Conservation (phyloP, 106 monocot genomes). For the Acanthochlamys bracteata region DNA sequence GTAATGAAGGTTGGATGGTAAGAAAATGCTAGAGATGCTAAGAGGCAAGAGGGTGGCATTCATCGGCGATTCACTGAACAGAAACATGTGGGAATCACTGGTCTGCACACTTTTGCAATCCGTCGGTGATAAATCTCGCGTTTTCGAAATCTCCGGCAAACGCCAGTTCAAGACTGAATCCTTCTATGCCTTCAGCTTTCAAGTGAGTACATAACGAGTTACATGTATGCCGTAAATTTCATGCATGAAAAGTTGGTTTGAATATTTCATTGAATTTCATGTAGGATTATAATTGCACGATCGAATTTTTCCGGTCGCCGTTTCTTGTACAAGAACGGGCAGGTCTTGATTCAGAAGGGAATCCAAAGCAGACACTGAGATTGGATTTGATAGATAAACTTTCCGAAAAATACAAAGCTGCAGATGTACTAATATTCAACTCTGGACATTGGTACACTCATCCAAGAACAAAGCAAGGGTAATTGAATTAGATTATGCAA, state of each 20-base stretch:
- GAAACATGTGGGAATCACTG: conserved; percentile 55
- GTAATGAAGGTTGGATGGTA: conserved; percentile 19
- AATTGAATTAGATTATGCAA: too few relatives aligned
- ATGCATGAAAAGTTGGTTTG: too few relatives aligned
- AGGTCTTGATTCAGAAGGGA: conserved; percentile 7
- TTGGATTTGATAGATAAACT: conserved; percentile 13
- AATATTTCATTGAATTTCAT: too few relatives aligned
- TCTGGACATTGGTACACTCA: conserved; percentile 38
- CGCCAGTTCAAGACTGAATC: conserved; percentile 22
- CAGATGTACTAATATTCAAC: conserved; percentile 24
- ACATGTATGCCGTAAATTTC: too few relatives aligned
- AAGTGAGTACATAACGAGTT: conserved; percentile 10
- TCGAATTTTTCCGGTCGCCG: conserved; percentile 34
- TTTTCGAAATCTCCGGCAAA: conserved; percentile 22
- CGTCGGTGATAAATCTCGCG: conserved; percentile 3
- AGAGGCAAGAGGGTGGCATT: conserved; percentile 34
- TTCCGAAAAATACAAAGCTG: conserved; percentile 13
- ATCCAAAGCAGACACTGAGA: conserved; percentile 25
- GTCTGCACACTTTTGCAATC: conserved; percentile 31
- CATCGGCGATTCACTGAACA: conserved; percentile 40
- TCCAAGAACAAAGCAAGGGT: conserved; percentile 43
- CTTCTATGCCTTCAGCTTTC: conserved; percentile 25
- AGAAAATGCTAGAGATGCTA: conserved; percentile 32
- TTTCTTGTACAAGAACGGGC: conserved; percentile 39
- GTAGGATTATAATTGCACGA: conserved; percentile 37